A percentile compares a stretch with the other conserved stretches of the same genome.
These are phyloP conservation scores for Kodamaea plutei DNA, from an alignment of 1,139 yeast species.

Conservation along the genomic window DNA sequence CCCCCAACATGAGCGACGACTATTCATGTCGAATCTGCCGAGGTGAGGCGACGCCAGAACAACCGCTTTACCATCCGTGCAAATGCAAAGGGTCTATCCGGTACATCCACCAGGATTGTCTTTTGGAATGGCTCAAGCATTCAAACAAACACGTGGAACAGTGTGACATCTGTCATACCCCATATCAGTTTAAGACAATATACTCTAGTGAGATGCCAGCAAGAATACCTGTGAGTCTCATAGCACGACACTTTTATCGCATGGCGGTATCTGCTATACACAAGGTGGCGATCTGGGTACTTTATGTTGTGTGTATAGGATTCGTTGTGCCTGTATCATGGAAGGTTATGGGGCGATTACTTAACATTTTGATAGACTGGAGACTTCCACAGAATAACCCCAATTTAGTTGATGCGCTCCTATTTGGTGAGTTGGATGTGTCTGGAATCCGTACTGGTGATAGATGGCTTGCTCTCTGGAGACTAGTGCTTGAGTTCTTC, in stretches of 20 bases:
- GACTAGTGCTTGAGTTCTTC: slow-evolving; percentile 23
- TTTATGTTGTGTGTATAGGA: slow-evolving; percentile 39
- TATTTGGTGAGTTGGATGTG: slow-evolving; percentile 44
- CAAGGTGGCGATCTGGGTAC: slow-evolving; percentile 25
- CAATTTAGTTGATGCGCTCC: slow-evolving; percentile 29
- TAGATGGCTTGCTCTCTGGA: too few relatives aligned
- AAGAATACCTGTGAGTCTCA: slow-evolving; percentile 49
- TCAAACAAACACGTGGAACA: slow-evolving; percentile 57
- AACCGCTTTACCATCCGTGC: slow-evolving; percentile 90
- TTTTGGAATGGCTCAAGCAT: slow-evolving; percentile 78
- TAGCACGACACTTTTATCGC: slow-evolving; percentile 37
- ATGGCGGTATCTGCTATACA: slow-evolving; percentile 23
- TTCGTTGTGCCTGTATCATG: slow-evolving; percentile 57
- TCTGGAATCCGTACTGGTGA: too few relatives aligned
- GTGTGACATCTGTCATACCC: slow-evolving; percentile 88
- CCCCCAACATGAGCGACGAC: too few relatives aligned
- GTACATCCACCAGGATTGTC: slow-evolving; percentile 88
- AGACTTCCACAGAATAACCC: slow-evolving; percentile 36
- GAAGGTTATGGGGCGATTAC: slow-evolving; percentile 48
- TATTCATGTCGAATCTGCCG: slow-evolving; percentile 80
- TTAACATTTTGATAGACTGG: slow-evolving; percentile 54
- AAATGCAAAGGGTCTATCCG: slow-evolving; percentile 91
- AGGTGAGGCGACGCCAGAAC: slow-evolving; percentile 75
- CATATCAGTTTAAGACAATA: slow-evolving; percentile 67
- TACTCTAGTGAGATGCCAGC: slow-evolving; percentile 71